Evolutionary conservation across 768 basidiomycete genomes (phyloP).

Genomic region (Mycena olivaceomarginata): DNA sequence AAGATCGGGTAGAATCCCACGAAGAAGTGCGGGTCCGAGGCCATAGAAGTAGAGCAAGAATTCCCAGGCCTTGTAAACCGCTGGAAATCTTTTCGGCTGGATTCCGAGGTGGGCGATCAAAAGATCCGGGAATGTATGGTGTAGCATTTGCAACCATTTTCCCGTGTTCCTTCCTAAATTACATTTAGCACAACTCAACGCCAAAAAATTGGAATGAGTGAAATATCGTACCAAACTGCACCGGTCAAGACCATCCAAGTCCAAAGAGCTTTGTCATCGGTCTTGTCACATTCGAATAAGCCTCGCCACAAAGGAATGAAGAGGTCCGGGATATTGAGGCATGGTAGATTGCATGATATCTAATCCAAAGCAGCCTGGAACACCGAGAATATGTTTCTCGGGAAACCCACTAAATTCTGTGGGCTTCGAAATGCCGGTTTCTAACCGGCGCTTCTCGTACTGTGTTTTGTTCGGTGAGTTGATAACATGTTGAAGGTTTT

Average conservation of each 20-base stretch:
- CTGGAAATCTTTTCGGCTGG: conserved; percentile 44
- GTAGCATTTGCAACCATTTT: neutral
- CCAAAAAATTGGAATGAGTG: too few species aligned
- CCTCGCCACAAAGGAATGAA: conserved; percentile 55
- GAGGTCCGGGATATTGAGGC: too few species aligned
- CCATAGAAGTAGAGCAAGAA: conserved; percentile 53
- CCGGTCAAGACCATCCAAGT: conserved; percentile 48
- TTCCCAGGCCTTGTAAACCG: conserved; percentile 56
- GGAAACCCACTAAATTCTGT: too few species aligned
- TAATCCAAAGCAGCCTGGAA: too few species aligned
- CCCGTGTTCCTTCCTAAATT: neutral
- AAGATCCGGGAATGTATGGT: neutral
- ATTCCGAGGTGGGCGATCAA: neutral
- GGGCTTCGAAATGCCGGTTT: conserved; percentile 45
- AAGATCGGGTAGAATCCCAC: conserved; percentile 48
- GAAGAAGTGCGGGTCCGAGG: conserved; percentile 53
- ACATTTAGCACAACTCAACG: too few species aligned
- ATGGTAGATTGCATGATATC: too few species aligned
- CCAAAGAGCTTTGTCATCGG: conserved; percentile 49
- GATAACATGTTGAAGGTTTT: conserved; percentile 42
- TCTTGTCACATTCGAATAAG: conserved; percentile 41
- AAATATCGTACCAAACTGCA: too few species aligned
- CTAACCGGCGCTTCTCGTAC: conserved; percentile 47
- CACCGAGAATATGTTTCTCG: too few species aligned
- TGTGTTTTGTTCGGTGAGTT: conserved; percentile 44